Conservation (phyloP, 768 basidiomycete species). For the Rhizopogon rudus region DNA sequence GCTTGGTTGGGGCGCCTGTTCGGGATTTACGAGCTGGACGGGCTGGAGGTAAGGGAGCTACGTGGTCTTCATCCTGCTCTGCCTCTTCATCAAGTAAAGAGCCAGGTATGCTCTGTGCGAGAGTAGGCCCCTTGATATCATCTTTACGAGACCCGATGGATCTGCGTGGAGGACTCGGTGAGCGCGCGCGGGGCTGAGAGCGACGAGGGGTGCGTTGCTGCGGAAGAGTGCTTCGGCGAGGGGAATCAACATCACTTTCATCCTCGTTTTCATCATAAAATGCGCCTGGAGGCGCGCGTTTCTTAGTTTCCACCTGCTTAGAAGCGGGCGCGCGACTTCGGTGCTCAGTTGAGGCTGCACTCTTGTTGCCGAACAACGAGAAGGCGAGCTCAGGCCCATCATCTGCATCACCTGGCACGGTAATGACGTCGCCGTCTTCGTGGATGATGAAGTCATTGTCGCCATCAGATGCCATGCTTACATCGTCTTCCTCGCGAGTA, state of each 20-base stretch:
- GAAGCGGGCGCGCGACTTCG: slow-evolving; percentile 8
- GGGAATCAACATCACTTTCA: slow-evolving; percentile 7
- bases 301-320: slow-evolving; percentile 14
- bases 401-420: slow-evolving; percentile 2
- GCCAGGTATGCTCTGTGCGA: slow-evolving; percentile 37
- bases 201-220: slow-evolving; percentile 2
- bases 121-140: slow-evolving; percentile 8
- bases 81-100: slow-evolving; percentile 36
- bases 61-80: slow-evolving; percentile 24
- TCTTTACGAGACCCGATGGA: neutral
- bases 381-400: slow-evolving; percentile 16
- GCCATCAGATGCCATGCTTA: slow-evolving; percentile 11
- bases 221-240: slow-evolving; percentile 6
- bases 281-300: slow-evolving; percentile 40
- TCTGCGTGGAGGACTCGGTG: slow-evolving; percentile 1
- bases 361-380: slow-evolving; percentile 23
- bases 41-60: slow-evolving; percentile 27
- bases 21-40: slow-evolving; percentile 8
- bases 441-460: slow-evolving; percentile 1
- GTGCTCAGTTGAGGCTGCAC: slow-evolving; percentile 8
- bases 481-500: slow-evolving; percentile 5
- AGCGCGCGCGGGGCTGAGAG: neutral
- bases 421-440: slow-evolving; percentile 1
- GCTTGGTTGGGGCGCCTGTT: slow-evolving; percentile 9
- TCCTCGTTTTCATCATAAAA: slow-evolving; percentile 41